Percentiles rank a stretch among this genome's conserved stretches.
Evolutionary conservation across 1,284 basidiomycete genomes (phyloP).

Genomic region (Microbotryum intermedium): DNA sequence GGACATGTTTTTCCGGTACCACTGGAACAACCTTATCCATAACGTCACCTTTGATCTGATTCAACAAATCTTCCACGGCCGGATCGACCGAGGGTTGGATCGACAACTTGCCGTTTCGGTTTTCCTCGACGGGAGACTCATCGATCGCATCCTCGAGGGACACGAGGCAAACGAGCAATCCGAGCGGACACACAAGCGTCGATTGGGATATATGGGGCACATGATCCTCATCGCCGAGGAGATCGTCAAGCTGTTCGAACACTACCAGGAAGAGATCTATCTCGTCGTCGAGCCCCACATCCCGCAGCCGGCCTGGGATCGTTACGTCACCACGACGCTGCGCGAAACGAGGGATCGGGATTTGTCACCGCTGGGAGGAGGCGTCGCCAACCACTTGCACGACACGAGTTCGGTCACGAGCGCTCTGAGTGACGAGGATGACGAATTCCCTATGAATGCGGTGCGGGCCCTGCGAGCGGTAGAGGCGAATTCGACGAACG

Average conservation of each 20-base stretch:
- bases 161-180: conserved; percentile 66
- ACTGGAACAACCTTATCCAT: conserved; percentile 97
- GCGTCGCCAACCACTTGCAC: conserved; percentile 30
- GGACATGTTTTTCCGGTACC: conserved; percentile 91
- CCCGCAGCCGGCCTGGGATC: conserved; percentile 73
- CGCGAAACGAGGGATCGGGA: conserved; percentile 77
- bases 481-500: conserved; percentile 5
- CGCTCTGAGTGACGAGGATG: conserved; percentile 33
- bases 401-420: conserved; percentile 43
- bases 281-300: conserved; percentile 55
- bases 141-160: conserved; percentile 74
- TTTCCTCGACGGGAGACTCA: conserved; percentile 67
- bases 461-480: conserved; percentile 20
- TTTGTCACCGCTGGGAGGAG: conserved; percentile 67
- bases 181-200: conserved; percentile 64
- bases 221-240: conserved; percentile 88
- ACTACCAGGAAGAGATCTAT: conserved; percentile 73
- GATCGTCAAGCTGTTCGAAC: conserved; percentile 70
- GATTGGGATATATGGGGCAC: conserved; percentile 94
- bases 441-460: conserved; percentile 33
- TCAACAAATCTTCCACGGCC: conserved; percentile 88
- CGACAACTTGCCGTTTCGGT: conserved; percentile 69
- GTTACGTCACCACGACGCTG: conserved; percentile 72
- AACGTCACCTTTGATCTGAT: conserved; percentile 94
- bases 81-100: conserved; percentile 65